Base-by-base conservation (phyloP, 805 yeast genomes). In the Candida alai region DNA sequence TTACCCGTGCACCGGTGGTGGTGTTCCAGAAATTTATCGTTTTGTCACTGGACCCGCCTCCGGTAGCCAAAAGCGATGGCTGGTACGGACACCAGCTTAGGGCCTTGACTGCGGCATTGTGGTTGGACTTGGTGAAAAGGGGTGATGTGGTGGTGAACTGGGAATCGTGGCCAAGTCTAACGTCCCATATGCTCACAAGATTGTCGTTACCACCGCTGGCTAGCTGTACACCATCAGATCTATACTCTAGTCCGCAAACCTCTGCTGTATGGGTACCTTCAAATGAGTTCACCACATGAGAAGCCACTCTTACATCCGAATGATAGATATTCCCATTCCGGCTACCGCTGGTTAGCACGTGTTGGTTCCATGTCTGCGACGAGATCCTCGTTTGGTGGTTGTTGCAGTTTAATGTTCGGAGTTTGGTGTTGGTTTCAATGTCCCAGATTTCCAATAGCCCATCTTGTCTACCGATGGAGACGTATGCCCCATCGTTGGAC, bases 201-300 rank as follows among this genome's bases (percentile, higher is more conserved):
- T 93, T 90, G 56, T 93, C 98, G 54, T 93, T 93, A 20, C 97
- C 96, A 8, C 97, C 97, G 3, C 87, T 76, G 0, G 94, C 95
- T 38, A 90, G 70, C 51, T 85, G 93, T 43, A 73, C 63, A 2
- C 97, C 96, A 54, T 90, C 97, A 8, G 62, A 45, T 37, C 89
- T 73, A 77, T 95, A 90, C 46, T 81, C 82, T 25, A 90, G 65
- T 1, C 97, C 97, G 64, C 97, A 90, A 19, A 90, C 82, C 60
- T 90, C 97, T 1, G 94, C 96, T 32, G 73, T 62, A 54, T 90
- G 97, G 4, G 59, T 39, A 27, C 51, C 46, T 24, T 51, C 56
- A 38, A 76, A 71, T 32, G 69, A 68, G 54, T 79, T 67, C 1
- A 80, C 77, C 17, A 84, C 67, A 60, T 90, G 97, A 34, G 77